phyloP scores from a whole-genome alignment of 306 rosid species.

The Pyrus communis region DNA sequence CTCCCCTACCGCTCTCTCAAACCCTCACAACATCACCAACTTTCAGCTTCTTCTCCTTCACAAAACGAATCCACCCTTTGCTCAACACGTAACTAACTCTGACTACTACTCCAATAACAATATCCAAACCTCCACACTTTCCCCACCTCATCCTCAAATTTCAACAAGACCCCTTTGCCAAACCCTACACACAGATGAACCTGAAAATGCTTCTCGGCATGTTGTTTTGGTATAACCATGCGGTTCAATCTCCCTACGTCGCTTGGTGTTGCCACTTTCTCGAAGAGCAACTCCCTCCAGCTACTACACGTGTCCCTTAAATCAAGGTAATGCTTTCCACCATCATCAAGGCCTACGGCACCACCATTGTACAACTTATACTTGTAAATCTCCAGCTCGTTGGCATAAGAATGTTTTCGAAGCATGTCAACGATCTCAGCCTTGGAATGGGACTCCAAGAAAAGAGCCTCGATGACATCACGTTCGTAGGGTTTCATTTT shows the following conservation, averaged over 20 bases:
- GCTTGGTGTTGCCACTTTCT: slow-evolving; percentile 38
- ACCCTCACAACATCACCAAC: too few relatives aligned
- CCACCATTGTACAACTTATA: background rate
- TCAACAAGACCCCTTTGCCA: slow-evolving; percentile 20
- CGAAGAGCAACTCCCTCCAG: slow-evolving; percentile 18
- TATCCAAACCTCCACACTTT: slow-evolving; percentile 20
- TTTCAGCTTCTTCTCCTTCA: too few relatives aligned
- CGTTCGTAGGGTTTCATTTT: too few relatives aligned
- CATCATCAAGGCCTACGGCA: background rate
- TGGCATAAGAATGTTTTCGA: slow-evolving; percentile 26
- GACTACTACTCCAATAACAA: too few relatives aligned
- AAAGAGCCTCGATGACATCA: too few relatives aligned
- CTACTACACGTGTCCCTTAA: background rate
- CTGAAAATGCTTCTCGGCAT: slow-evolving; percentile 32
- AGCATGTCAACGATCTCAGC: slow-evolving; percentile 9
- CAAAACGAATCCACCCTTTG: too few relatives aligned
- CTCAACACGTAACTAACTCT: too few relatives aligned
- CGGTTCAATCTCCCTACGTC: slow-evolving; percentile 39
- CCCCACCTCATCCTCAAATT: slow-evolving; percentile 25
- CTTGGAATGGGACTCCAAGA: too few relatives aligned
- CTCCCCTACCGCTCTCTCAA: slow-evolving; percentile 8
- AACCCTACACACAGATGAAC: background rate
- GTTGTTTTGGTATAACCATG: slow-evolving; percentile 33
- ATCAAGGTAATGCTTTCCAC: background rate
- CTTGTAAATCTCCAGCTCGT: slow-evolving; percentile 29